Base-by-base conservation (phyloP, 176 grass and related monocot genomes). In the Themeda triandra region DNA sequence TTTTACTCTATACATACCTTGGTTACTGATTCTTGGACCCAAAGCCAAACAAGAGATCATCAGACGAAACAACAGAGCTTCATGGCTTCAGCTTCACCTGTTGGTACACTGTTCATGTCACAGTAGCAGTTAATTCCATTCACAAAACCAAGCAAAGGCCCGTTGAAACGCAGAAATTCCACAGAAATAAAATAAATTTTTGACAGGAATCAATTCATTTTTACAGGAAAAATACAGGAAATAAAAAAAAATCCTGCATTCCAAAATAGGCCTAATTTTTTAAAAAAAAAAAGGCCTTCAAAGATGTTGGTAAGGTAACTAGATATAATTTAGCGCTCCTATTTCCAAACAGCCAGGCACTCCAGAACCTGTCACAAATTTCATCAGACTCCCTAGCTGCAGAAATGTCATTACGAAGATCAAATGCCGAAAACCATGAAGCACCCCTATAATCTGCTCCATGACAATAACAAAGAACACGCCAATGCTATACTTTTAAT, bases 401-500 rank as follows among this genome's bases (percentile, higher is more conserved):
- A 59, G 33, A 66, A 82, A 73, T 30, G 65, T 48, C 28, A 62
- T 73, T 17, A 10, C 41, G 17, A 15, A 17, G 46, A 51, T n/a
- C 48, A 46, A 77, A 82, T 83, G 19, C 10, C 4, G 5, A 31
- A 29, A 10, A 39, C 19, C 9, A 6, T 14, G 5, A 78, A 62
- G 65, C 10, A 25, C 49, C 31, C 49, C n/a, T n/a, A n/a, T n/a
- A n/a, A n/a, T 30, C 40, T 49, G 63, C 28, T 36, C 13, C 54
- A 35, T 40, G 81, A 58, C 51, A 83, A 63, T 32, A 60, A 64
- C 17, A 46, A 75, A 64, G 2, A 83, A 73, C 59, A 73, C 69
- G 80, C 33, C 21, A 19, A 79, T 68, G 59, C 62, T 79, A 83
- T 63, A 46, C 32, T 73, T 79, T 73, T 88, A n/a, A n/a, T n/a